These are phyloP conservation scores for Penicillium sp. DNA, from an alignment of 2,329 filamentous ascomycete species.

Conservation along the genomic window DNA sequence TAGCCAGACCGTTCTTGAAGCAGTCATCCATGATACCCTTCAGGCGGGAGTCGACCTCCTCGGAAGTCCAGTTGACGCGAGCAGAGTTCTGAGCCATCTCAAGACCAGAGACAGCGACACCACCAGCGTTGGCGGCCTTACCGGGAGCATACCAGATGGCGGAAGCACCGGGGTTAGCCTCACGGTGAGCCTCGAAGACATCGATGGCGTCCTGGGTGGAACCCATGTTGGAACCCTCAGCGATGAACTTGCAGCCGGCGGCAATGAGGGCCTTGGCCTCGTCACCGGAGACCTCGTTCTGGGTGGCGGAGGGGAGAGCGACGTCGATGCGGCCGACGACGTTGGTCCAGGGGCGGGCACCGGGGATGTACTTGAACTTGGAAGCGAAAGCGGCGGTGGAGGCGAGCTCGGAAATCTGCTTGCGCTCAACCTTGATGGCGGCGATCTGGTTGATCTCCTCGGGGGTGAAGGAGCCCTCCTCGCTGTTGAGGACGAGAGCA, in stretches of 20 bases:
- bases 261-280: constrained; percentile 83
- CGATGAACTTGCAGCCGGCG: constrained; percentile 80
- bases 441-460: constrained; percentile 81
- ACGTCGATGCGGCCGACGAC: constrained; percentile 81
- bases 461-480: constrained; percentile 71
- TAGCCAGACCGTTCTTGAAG: constrained; percentile 86
- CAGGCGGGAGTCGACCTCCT: constrained; percentile 90
- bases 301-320: constrained; percentile 88
- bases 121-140: constrained; percentile 96
- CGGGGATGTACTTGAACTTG: constrained; percentile 84
- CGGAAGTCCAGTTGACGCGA: constrained; percentile 80
- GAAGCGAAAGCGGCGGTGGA: constrained; percentile 58
- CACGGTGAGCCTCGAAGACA: constrained; percentile 79
- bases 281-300: constrained; percentile 94
- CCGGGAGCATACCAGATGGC: constrained; percentile 96
- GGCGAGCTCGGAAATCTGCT: constrained; percentile 76
- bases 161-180: constrained; percentile 63
- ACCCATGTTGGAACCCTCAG: constrained; percentile 98
- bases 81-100: constrained; percentile 99
- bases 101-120: constrained; percentile 93
- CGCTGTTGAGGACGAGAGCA: constrained; percentile 73
- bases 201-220: constrained; percentile 96
- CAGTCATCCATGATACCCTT: constrained; percentile 94
- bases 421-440: constrained; percentile 81
- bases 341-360: constrained; percentile 88